Evolutionary conservation across 306 rosid species (phyloP), one percentile per base, ranked within the genome.

Genomic region (Cucurbita maxima): DNA sequence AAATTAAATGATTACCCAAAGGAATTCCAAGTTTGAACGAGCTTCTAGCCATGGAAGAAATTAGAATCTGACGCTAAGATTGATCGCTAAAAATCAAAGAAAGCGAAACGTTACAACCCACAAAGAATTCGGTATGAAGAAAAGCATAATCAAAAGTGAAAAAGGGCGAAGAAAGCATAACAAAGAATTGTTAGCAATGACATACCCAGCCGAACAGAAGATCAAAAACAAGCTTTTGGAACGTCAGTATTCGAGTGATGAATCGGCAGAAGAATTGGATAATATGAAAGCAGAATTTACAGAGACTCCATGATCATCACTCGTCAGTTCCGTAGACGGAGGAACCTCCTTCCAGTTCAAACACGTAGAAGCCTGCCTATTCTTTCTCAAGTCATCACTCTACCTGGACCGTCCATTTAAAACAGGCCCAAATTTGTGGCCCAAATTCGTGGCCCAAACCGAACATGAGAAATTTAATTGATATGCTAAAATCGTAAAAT

Each of bases 1-100:
- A 43, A 11, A 19, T 2, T 44, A 43, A 8, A 50, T 8, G 22
- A 30, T 69, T 78, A 93, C 98, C 98, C 76, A 82, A 71, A 52
- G 93, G 88, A 79, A 81, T 91, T 51, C 89, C 88, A 50, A 81
- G 81, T 91, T 90, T 90, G 86, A 90, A 93, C 44, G 93, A 86
- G 68, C 78, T 76, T 77, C 82, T 87, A 20, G 89, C 84, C 98
- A 93, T 93, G 88, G 79, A 74, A 77, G 79, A 81, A 76, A 50
- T 16, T 8, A 47, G 45, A 50, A 69, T 50, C 71, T 58, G 62
- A 62, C 43, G 73, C 66, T 10, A 38, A 55, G 18, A 78, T 30
- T 41, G 66, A 66, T 52, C 71, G 50, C 92, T 86, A 87, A 77
- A 78, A 81, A 85, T 58, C 15, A 67, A 68, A 67, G 73, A 62